Evolutionary conservation across 768 basidiomycete genomes (phyloP).

Genomic region (Mycena filopes): DNA sequence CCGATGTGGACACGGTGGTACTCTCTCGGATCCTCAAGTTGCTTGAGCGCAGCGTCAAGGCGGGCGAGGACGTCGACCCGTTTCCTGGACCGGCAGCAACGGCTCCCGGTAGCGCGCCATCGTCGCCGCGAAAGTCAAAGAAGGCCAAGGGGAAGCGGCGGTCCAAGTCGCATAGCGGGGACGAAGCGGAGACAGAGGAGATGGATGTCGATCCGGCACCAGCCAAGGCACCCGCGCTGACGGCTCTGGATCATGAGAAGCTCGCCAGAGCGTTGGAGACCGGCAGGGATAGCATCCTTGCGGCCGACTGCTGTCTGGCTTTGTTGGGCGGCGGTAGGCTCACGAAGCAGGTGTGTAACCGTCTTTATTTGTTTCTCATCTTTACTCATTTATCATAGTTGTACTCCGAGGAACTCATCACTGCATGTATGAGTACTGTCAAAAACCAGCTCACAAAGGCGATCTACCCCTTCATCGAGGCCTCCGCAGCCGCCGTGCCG

Average conservation of each 20-base stretch:
- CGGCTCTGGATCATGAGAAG: constrained; percentile 61
- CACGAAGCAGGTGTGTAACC: constrained; percentile 79
- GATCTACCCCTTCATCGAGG: constrained; percentile 90
- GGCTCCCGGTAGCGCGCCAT: constrained; percentile 48
- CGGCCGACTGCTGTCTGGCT: constrained; percentile 86
- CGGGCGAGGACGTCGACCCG: constrained; percentile 80
- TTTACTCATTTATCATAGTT: constrained; percentile 57
- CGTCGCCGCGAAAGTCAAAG: constrained; percentile 45
- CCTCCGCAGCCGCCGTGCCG: constrained; percentile 54
- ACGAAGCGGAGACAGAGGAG: constrained; percentile 47
- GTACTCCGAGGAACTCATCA: constrained; percentile 95
- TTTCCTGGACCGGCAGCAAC: constrained; percentile 53
- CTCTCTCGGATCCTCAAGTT: constrained; percentile 79
- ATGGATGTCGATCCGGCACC: constrained; percentile 37
- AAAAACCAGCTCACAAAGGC: constrained; percentile 85
- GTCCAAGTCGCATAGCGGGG: constrained; percentile 58
- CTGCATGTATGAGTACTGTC: constrained; percentile 75
- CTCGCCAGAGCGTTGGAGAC: constrained; percentile 65
- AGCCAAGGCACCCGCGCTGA: constrained; percentile 36
- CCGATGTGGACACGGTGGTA: constrained; percentile 70
- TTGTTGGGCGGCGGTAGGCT: constrained; percentile 82
- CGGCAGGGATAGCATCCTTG: constrained; percentile 79
- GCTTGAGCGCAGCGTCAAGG: constrained; percentile 81
- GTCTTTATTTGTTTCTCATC: constrained; percentile 6
- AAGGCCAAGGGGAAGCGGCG: constrained; percentile 50